Conservation (phyloP, 495 filamentous ascomycete genomes). For the Oleoguttula mirabilis region DNA sequence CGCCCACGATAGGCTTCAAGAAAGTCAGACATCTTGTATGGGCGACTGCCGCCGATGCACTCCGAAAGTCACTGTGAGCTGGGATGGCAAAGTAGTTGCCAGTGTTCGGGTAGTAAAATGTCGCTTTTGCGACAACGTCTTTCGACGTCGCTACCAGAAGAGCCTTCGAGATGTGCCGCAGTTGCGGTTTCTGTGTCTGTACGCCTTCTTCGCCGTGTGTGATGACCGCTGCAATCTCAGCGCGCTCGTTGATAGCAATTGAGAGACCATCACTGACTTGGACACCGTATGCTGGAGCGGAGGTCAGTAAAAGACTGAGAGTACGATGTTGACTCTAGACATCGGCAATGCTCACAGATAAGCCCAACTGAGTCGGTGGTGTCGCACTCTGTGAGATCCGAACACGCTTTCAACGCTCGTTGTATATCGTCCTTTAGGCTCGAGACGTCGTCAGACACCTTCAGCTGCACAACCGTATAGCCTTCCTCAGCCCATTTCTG, state of each 20-base stretch:
- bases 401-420: neutral
- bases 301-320: too few relatives aligned
- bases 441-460: constrained; percentile 8
- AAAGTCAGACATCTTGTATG: constrained; percentile 43
- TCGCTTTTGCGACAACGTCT: constrained; percentile 3
- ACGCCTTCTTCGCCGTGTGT: constrained; percentile 20
- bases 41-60: constrained; percentile 31
- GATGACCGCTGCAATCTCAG: constrained; percentile 26
- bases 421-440: constrained; percentile 1
- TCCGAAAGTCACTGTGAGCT: constrained; percentile 29
- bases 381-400: constrained; percentile 19
- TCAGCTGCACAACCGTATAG: constrained; percentile 38
- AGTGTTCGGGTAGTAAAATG: constrained; percentile 26
- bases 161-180: constrained; percentile 6
- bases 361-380: constrained; percentile 25
- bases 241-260: constrained; percentile 9
- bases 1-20: constrained; percentile 38
- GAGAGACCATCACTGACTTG: neutral
- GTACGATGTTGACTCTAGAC: too few relatives aligned
- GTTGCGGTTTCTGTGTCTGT: constrained; percentile 1
- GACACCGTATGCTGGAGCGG: constrained; percentile 8
- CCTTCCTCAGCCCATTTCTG: constrained; percentile 52
- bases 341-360: constrained; percentile 31
- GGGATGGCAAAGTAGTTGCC: constrained; percentile 34
- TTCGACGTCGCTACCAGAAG: constrained; percentile 9